phyloP scores from a whole-genome alignment of 2,329 filamentous ascomycete genomes.

The Cadophora gregata region DNA sequence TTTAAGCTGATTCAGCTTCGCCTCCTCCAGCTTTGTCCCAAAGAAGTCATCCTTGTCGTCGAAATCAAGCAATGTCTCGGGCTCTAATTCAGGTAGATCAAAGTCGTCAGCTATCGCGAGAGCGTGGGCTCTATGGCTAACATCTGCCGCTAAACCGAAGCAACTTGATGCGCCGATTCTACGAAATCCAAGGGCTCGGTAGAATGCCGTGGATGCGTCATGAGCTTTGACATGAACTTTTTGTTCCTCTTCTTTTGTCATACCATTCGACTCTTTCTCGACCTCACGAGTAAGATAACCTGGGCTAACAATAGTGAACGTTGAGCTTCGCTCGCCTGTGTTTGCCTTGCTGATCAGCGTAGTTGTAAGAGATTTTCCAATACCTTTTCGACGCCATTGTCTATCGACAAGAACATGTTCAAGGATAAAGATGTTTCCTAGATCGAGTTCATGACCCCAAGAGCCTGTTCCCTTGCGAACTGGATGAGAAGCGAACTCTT shows the following conservation, averaged over 20 bases:
- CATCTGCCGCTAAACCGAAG: conserved; percentile 41
- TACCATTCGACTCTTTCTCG: conserved; percentile 34
- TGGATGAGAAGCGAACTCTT: conserved; percentile 43
- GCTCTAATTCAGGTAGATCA: conserved; percentile 28
- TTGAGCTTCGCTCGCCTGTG: neutral
- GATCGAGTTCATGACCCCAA: conserved; percentile 44
- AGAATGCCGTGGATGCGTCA: conserved; percentile 38
- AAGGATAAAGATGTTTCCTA: conserved; percentile 39
- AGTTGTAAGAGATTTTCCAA: conserved; percentile 43
- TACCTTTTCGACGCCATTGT: conserved; percentile 41
- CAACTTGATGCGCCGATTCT: conserved; percentile 44
- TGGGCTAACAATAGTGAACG: conserved; percentile 26
- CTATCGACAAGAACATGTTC: conserved; percentile 32
- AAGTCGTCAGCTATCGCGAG: conserved; percentile 36
- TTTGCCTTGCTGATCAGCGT: conserved; percentile 40
- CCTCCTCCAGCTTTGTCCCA: neutral
- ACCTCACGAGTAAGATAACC: conserved; percentile 36
- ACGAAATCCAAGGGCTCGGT: conserved; percentile 43
- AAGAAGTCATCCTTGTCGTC: conserved; percentile 12
- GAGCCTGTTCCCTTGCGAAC: conserved; percentile 41
- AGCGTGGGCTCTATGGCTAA: conserved; percentile 37
- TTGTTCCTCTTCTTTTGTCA: conserved; percentile 32
- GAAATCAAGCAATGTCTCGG: conserved; percentile 4
- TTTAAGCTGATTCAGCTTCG: conserved; percentile 26
- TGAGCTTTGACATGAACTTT: conserved; percentile 25